Evolutionary conservation across 176 grass and related monocot species (phyloP).

Genomic region (Bolboschoenus planiculmis): DNA sequence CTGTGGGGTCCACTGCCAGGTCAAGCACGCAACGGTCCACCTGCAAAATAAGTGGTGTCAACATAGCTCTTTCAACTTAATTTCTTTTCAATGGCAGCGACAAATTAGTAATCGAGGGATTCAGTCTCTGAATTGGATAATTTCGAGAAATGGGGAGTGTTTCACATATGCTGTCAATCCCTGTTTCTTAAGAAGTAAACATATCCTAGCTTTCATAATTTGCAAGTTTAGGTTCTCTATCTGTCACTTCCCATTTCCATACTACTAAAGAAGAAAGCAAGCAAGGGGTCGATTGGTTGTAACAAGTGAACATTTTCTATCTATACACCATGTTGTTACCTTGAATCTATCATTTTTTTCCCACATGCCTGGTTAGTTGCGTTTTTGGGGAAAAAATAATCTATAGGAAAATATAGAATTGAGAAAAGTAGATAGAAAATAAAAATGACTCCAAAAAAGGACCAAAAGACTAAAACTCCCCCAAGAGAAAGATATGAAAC

Average conservation of each 20-base stretch:
- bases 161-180: not conserved
- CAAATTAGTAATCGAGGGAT: not conserved
- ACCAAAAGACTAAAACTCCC: not conserved
- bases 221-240: not conserved
- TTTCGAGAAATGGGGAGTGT: not conserved
- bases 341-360: too few species aligned
- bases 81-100: not conserved
- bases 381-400: too few species aligned
- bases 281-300: not conserved
- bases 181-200: not conserved
- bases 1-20: constrained; percentile 64
- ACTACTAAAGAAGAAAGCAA: not conserved
- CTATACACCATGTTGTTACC: not conserved
- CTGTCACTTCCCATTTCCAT: not conserved
- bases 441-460: not conserved
- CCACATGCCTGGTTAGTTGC: too few species aligned
- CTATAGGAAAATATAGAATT: not conserved
- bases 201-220: not conserved
- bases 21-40: constrained; percentile 87
- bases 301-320: not conserved
- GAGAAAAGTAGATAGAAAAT: not conserved
- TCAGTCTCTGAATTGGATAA: not conserved
- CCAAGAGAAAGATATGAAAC: not conserved
- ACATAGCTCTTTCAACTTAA: not conserved
- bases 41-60: not conserved